These are phyloP conservation scores for Aurifilum marmelostoma DNA, from an alignment of 2,329 filamentous ascomycete species.

Conservation along the genomic window DNA sequence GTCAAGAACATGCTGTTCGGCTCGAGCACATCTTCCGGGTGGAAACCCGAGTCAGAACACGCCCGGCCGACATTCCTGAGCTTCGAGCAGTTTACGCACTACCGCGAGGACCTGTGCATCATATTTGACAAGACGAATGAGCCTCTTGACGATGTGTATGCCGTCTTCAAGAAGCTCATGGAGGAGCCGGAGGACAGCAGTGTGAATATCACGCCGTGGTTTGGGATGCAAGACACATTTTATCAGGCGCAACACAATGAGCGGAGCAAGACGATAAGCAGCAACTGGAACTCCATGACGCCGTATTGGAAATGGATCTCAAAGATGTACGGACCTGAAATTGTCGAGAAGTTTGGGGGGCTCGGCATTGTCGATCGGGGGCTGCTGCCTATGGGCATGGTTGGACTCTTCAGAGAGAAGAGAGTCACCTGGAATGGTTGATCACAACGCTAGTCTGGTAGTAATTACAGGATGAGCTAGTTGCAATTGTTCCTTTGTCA, in stretches of 20 bases:
- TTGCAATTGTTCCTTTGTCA: background rate
- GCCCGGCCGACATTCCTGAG: constrained; percentile 46
- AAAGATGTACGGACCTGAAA: constrained; percentile 49
- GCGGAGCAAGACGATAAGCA: constrained; percentile 19
- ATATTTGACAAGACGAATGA: constrained; percentile 13
- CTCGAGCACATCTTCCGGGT: constrained; percentile 33
- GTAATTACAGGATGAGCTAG: background rate
- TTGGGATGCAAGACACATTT: constrained; percentile 33
- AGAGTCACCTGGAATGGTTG: constrained; percentile 43
- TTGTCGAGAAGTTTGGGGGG: constrained; percentile 49
- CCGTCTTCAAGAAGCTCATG: constrained; percentile 44
- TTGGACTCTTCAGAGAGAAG: constrained; percentile 48
- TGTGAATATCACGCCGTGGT: constrained; percentile 32
- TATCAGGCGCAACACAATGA: background rate
- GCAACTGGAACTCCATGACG: constrained; percentile 40
- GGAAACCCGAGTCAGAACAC: constrained; percentile 36
- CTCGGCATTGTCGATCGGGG: constrained; percentile 49
- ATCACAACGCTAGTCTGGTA: background rate
- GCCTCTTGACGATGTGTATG: constrained; percentile 33
- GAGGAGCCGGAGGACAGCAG: constrained; percentile 36
- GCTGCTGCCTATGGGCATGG: constrained; percentile 52
- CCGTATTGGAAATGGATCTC: constrained; percentile 54
- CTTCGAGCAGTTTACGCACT: constrained; percentile 48
- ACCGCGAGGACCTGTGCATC: constrained; percentile 47
- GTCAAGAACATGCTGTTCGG: constrained; percentile 14